Conservation (phyloP, 176 grass and related monocot species). For the maize (Zea mays) region Zm-B73-REFERENCE-NAM-5.0 NC_050105.1:51789501-51790000, state of each 20-base stretch:
- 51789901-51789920: neutral
- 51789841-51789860: slow-evolving; percentile 15
- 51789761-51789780: slow-evolving; percentile 84
- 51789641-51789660: neutral
- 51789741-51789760: slow-evolving; percentile 82
- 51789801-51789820: slow-evolving; percentile 63
- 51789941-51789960: too few relatives aligned
- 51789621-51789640: neutral
- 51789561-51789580: slow-evolving; percentile 96
- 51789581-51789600: slow-evolving; percentile 38
- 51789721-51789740: slow-evolving; percentile 71
- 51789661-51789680: neutral
- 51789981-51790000: too few relatives aligned
- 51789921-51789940: too few relatives aligned
- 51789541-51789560: slow-evolving; percentile 87
- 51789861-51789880: slow-evolving; percentile 4
- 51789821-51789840: slow-evolving; percentile 60
- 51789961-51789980: too few relatives aligned
- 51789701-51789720: slow-evolving; percentile 67
- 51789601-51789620: slow-evolving; percentile 1
- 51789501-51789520: slow-evolving; percentile 87
- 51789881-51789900: slow-evolving; percentile 11
- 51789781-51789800: slow-evolving; percentile 83
- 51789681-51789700: neutral
- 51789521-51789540: slow-evolving; percentile 75